Base-by-base conservation (phyloP, 768 basidiomycete genomes). In the Trametes gibbosa region DNA sequence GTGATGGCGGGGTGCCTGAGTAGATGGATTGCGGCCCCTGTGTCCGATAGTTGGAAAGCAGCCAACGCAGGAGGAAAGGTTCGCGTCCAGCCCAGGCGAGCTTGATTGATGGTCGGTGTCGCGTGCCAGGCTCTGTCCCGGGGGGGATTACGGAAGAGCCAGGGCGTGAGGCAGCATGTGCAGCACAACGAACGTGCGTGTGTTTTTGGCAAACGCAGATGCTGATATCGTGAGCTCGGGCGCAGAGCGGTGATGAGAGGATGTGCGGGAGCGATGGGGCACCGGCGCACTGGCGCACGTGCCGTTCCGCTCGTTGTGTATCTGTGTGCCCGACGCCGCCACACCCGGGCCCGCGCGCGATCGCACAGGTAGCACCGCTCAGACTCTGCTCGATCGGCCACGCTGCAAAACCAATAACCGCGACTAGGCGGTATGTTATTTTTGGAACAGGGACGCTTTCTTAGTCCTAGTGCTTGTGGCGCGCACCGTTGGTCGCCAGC, bases 171-270 rank as follows among this genome's bases (percentile, higher is more conserved):
- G 23, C 29, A 19, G 47, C 55, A 56, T 50, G 48, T 41, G 55
- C 37, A 24, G 10, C 39, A n/a, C 47, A 21, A 56, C 55, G 39
- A 56, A 56, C 55, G 55, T 56, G 55, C 39, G 55, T 40, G 21
- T 12, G 16, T 35, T 7, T 7, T 8, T 4, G 2, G 50, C 14
- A 16, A 17, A 10, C 10, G 50, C 48, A 32, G 13, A 4, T 4
- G 7, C 29, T 8, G 43, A 45, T 45, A 45, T 5, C 8, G 21
- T 14, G 21, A 24, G 21, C 23, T 5, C 29, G 29, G 29, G 29
- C 29, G 29, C 29, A 32, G 29, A 32, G 43, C 43, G 43, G 19
- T 24, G 21, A 24, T 13, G 23, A 24, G 21, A n/a, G n/a, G n/a
- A 14, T 6, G 37, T 39, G 6, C 37, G 37, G 6, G 13, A 39